phyloP scores from a whole-genome alignment of 805 yeast genomes.

The Candida golubevii region DNA sequence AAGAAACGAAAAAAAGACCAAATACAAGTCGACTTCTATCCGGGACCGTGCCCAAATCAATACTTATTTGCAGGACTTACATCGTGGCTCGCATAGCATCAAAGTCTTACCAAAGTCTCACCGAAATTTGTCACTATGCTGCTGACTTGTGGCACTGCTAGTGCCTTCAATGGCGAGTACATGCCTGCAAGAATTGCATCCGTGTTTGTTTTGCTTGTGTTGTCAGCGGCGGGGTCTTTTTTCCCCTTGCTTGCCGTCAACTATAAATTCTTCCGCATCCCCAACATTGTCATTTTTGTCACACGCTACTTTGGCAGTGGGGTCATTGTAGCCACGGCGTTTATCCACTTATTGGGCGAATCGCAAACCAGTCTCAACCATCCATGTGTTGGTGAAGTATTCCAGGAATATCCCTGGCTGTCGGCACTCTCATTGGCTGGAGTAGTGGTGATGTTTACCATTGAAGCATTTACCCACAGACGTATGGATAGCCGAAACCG shows the following conservation, averaged over 20 bases:
- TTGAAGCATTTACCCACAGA: slow-evolving; percentile 21
- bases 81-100: no score
- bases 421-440: slow-evolving; percentile 32
- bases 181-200: slow-evolving; percentile 27
- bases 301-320: slow-evolving; percentile 32
- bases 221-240: slow-evolving; percentile 29
- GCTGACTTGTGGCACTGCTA: slow-evolving; percentile 5
- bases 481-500: slow-evolving; percentile 7
- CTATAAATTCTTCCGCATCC: slow-evolving; percentile 20
- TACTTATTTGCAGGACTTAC: no score
- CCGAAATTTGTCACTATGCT: neutral
- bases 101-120: neutral
- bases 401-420: slow-evolving; percentile 29
- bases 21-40: no score
- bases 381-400: slow-evolving; percentile 27
- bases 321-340: slow-evolving; percentile 35
- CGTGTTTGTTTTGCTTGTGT: slow-evolving; percentile 27
- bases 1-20: no score
- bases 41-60: no score
- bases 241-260: slow-evolving; percentile 26
- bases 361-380: slow-evolving; percentile 22
- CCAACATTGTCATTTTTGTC: slow-evolving; percentile 24
- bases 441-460: slow-evolving; percentile 26
- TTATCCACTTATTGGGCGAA: slow-evolving; percentile 32
- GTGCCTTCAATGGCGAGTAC: slow-evolving; percentile 20